Conservation (phyloP, 2,329 filamentous ascomycete species). For the Fusarium nematophilum region DNA sequence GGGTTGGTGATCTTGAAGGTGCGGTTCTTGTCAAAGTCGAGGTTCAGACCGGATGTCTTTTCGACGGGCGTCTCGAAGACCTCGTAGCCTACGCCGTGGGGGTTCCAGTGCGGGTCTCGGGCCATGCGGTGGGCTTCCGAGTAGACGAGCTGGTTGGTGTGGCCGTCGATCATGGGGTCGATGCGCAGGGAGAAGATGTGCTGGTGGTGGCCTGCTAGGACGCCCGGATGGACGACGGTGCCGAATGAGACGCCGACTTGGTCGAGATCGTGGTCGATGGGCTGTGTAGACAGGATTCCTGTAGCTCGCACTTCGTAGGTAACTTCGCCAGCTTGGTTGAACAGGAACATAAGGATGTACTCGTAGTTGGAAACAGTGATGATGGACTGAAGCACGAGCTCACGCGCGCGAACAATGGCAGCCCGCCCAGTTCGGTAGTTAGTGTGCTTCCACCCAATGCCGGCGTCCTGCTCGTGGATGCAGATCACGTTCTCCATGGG, state of each 20-base stretch:
- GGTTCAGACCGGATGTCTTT: conserved; percentile 51
- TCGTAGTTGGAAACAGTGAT: conserved; percentile 76
- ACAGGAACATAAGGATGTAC: conserved; percentile 64
- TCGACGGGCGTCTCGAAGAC: conserved; percentile 61
- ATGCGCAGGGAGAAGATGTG: conserved; percentile 75
- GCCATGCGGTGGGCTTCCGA: conserved; percentile 52
- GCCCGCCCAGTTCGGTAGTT: conserved; percentile 73
- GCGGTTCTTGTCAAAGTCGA: conserved; percentile 62
- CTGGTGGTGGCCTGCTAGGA: conserved; percentile 76
- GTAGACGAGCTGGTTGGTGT: conserved; percentile 60
- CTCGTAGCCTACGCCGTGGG: conserved; percentile 70
- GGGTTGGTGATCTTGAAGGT: conserved; percentile 62
- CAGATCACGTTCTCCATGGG: conserved; percentile 71
- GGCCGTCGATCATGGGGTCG: conserved; percentile 70
- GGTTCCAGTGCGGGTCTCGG: conserved; percentile 65
- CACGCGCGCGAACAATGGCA: conserved; percentile 68
- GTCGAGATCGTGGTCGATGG: conserved; percentile 68
- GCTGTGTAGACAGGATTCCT: conserved; percentile 71
- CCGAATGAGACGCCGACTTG: conserved; percentile 63
- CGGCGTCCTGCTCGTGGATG: conserved; percentile 76
- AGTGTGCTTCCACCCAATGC: conserved; percentile 79
- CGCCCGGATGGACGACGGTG: conserved; percentile 71
- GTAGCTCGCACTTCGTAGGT: conserved; percentile 73
- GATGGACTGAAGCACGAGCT: conserved; percentile 75
- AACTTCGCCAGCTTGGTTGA: conserved; percentile 72